Conservation (phyloP, 345 rosid genomes). For the Lenwebbia sp. region DNA sequence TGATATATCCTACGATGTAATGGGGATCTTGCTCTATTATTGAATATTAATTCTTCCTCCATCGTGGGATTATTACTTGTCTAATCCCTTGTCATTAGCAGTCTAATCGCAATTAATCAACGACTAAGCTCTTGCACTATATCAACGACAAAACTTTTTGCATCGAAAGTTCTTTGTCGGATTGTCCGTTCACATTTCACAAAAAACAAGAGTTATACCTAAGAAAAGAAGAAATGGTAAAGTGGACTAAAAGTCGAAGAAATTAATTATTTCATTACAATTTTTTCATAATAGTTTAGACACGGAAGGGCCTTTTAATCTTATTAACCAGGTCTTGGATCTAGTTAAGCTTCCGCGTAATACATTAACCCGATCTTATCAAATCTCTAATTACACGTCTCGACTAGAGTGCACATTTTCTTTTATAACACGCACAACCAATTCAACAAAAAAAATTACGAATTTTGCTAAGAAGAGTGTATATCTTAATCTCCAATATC, state of each 20-base stretch:
- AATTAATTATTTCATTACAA: neutral
- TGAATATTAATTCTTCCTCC: neutral
- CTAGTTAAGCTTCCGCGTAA: rapidly evolving
- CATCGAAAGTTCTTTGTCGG: neutral
- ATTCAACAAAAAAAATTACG: too few relatives aligned
- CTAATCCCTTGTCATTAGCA: neutral
- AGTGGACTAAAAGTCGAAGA: neutral
- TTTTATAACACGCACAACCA: too few relatives aligned
- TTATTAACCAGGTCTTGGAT: neutral
- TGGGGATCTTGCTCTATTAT: neutral
- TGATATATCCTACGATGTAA: too few relatives aligned
- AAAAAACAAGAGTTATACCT: neutral
- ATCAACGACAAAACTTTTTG: neutral
- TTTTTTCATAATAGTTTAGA: neutral
- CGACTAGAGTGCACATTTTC: too few relatives aligned
- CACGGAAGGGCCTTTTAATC: neutral
- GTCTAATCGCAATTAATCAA: neutral
- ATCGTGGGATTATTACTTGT: neutral
- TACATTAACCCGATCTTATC: neutral
- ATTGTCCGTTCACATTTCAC: neutral
- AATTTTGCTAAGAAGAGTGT: too few relatives aligned
- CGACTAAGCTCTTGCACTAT: neutral
- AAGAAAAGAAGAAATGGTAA: neutral
- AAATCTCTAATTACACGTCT: too few relatives aligned
- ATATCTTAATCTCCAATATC: too few relatives aligned